Evolutionary conservation across 805 yeast genomes (phyloP).

Genomic region (Cyberlindnera galapagoensis): DNA sequence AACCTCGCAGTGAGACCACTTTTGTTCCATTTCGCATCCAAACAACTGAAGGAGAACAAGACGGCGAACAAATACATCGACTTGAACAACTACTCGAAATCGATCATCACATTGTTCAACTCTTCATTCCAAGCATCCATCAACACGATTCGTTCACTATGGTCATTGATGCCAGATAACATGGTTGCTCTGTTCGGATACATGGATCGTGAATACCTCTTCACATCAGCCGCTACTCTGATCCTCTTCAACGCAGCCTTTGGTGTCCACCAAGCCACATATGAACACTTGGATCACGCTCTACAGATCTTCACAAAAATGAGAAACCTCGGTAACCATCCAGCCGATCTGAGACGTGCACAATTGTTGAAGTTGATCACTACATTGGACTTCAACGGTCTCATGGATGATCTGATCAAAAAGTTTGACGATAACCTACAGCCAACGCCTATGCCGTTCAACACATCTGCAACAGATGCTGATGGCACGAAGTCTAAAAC

Average conservation of each 20-base stretch:
- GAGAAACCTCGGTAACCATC: slow-evolving; percentile 74
- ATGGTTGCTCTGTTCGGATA: slow-evolving; percentile 85
- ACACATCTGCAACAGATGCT: slow-evolving; percentile 1
- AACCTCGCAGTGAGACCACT: slow-evolving; percentile 74
- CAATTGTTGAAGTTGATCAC: slow-evolving; percentile 61
- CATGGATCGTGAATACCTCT: slow-evolving; percentile 79
- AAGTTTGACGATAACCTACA: slow-evolving; percentile 45
- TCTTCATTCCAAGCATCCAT: slow-evolving; percentile 79
- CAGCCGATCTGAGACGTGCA: slow-evolving; percentile 69
- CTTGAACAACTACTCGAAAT: slow-evolving; percentile 58
- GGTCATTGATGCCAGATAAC: slow-evolving; percentile 70
- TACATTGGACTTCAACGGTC: slow-evolving; percentile 62
- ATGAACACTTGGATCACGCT: slow-evolving; percentile 68
- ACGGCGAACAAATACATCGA: slow-evolving; percentile 50
- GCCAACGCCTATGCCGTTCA: slow-evolving; percentile 10
- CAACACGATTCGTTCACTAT: slow-evolving; percentile 62
- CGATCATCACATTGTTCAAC: slow-evolving; percentile 61
- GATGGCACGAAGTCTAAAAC: slow-evolving; percentile 1
- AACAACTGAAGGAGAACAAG: slow-evolving; percentile 48
- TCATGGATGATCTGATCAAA: slow-evolving; percentile 47
- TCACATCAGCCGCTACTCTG: slow-evolving; percentile 69
- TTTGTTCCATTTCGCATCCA: slow-evolving; percentile 67
- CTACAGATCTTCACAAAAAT: slow-evolving; percentile 61
- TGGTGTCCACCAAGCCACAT: slow-evolving; percentile 74
- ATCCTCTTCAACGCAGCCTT: slow-evolving; percentile 72